Conservation (phyloP, 352 stramenopile genomes). For the Aphanomyces cochlioides region DNA sequence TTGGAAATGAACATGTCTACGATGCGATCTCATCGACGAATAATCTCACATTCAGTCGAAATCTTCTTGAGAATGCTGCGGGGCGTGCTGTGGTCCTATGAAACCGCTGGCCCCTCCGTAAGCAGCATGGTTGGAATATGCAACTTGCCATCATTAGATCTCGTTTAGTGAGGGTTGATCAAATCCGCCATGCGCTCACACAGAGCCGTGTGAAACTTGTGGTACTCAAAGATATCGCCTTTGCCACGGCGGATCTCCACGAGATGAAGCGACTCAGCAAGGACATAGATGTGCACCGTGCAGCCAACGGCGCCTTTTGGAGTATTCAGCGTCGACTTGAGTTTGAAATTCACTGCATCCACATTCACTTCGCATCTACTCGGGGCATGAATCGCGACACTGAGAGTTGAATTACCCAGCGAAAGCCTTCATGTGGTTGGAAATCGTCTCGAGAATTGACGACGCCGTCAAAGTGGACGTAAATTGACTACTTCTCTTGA, state of each 20-base stretch:
- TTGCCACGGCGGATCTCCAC: conserved; percentile 86
- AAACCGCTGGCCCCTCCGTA: too few relatives aligned
- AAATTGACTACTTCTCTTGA: conserved; percentile 84
- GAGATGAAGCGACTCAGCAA: conserved; percentile 79
- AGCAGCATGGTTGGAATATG: too few relatives aligned
- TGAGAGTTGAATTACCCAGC: not conserved
- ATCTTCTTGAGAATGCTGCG: too few relatives aligned
- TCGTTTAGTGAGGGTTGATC: conserved; percentile 38
- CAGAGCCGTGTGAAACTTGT: conserved; percentile 88
- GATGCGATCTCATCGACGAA: too few relatives aligned
- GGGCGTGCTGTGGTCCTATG: too few relatives aligned
- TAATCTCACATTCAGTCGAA: too few relatives aligned
- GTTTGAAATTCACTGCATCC: conserved; percentile 66
- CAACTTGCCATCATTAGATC: not conserved
- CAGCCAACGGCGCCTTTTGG: conserved; percentile 84
- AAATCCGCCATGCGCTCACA: conserved; percentile 85
- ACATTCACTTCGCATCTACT: conserved; percentile 76
- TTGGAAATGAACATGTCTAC: too few relatives aligned
- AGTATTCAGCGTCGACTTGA: conserved; percentile 82
- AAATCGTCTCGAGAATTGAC: conserved; percentile 73
- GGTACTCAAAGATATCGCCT: conserved; percentile 89
- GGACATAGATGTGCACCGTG: conserved; percentile 88
- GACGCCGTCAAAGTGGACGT: conserved; percentile 75
- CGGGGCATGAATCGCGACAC: conserved; percentile 22
- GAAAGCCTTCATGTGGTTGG: conserved; percentile 57